phyloP scores from a whole-genome alignment of 2,329 filamentous ascomycete genomes.

The Penicillium sp. region DNA sequence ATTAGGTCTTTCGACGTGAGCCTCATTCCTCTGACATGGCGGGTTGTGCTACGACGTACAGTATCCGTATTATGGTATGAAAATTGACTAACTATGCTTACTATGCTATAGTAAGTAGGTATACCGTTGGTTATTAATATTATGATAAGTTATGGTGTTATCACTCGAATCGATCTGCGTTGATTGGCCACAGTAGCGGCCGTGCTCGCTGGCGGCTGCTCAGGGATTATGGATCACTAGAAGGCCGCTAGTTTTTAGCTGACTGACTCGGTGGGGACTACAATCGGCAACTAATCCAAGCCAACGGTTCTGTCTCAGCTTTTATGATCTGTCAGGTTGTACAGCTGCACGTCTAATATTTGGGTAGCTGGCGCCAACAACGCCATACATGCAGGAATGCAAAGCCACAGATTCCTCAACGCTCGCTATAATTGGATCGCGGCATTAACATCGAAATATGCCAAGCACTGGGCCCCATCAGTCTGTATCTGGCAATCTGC shows the following conservation, averaged over 20 bases:
- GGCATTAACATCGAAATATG: background rate
- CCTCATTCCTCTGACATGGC: background rate
- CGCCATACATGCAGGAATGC: constrained; percentile 11
- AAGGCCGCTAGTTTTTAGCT: background rate
- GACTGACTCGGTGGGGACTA: background rate
- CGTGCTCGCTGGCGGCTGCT: too few relatives aligned
- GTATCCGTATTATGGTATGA: too few relatives aligned
- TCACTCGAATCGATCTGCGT: too few relatives aligned
- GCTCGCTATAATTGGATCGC: constrained; percentile 4
- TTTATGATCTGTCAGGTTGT: constrained; percentile 13
- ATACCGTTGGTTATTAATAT: background rate
- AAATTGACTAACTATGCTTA: background rate
- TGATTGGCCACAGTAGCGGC: background rate
- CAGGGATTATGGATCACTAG: background rate
- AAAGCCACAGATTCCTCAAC: constrained; percentile 12
- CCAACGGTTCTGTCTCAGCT: constrained; percentile 10
- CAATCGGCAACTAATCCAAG: constrained; percentile 4
- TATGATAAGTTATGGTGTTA: background rate
- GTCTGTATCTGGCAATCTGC: constrained; percentile 4
- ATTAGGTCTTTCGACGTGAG: background rate
- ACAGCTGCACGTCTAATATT: constrained; percentile 14
- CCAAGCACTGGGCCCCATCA: background rate
- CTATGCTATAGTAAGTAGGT: background rate
- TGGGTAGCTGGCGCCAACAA: constrained; percentile 4
- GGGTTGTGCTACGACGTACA: too few relatives aligned